These are phyloP conservation scores for Aureobasidium vineae DNA, from an alignment of 2,329 filamentous ascomycete species.

Conservation along the genomic window DNA sequence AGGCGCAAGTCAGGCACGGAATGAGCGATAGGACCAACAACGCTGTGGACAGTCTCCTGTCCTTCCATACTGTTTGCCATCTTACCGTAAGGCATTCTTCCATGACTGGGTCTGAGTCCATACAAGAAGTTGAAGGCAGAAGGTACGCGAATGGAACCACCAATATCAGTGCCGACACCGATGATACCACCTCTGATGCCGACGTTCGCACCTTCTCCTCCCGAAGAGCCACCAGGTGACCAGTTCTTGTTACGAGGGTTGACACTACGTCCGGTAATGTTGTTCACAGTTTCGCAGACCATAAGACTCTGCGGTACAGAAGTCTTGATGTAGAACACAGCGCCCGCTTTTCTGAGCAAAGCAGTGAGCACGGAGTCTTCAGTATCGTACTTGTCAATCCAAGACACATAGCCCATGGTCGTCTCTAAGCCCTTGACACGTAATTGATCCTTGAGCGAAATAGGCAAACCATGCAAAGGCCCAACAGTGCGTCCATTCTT, in stretches of 20 bases:
- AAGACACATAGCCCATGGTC: conserved; percentile 61
- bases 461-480: conserved; percentile 31
- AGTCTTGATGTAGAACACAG: conserved; percentile 54
- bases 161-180: conserved; percentile 56
- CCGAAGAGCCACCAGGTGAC: conserved; percentile 54
- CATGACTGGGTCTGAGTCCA: conserved; percentile 46
- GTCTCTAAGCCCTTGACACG: conserved; percentile 43
- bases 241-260: conserved; percentile 56
- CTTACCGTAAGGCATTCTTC: conserved; percentile 46
- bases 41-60: conserved; percentile 50
- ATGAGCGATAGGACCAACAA: conserved; percentile 55
- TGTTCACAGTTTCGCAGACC: conserved; percentile 54
- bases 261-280: conserved; percentile 53
- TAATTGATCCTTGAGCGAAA: conserved; percentile 31
- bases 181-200: conserved; percentile 54
- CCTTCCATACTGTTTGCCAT: conserved; percentile 47
- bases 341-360: conserved; percentile 55
- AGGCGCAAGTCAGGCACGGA: conserved; percentile 53
- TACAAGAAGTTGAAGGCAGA: conserved; percentile 51
- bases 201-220: conserved; percentile 57
- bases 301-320: conserved; percentile 57
- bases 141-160: conserved; percentile 51
- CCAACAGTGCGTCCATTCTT: conserved; percentile 45
- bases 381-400: conserved; percentile 58
- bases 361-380: conserved; percentile 58